These are phyloP conservation scores for Kockovaella imperatae DNA, from an alignment of 768 basidiomycete species.

Conservation along the genomic window DNA sequence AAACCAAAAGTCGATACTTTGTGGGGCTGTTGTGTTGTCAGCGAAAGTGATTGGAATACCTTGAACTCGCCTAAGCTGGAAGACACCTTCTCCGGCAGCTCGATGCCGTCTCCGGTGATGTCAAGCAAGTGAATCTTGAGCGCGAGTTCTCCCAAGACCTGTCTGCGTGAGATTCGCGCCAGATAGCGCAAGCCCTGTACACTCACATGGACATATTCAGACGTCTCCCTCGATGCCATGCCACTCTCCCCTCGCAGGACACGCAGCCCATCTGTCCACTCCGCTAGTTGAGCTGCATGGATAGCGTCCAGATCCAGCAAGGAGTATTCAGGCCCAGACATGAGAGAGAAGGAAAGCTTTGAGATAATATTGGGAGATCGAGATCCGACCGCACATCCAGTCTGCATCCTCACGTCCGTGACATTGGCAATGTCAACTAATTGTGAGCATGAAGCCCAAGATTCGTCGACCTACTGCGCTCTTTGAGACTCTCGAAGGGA, in stretches of 20 bases:
- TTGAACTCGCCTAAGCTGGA: constrained; percentile 23
- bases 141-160: constrained; percentile 37
- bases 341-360: constrained; percentile 33
- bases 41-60: background rate
- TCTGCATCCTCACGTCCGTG: constrained; percentile 16
- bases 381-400: constrained; percentile 28
- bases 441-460: background rate
- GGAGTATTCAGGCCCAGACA: constrained; percentile 24
- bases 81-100: constrained; percentile 30
- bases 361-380: constrained; percentile 26
- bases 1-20: constrained; percentile 36
- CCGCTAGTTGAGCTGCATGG: constrained; percentile 34
- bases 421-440: constrained; percentile 27
- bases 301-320: constrained; percentile 36
- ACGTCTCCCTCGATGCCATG: constrained; percentile 25
- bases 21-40: constrained; percentile 15
- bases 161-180: background rate
- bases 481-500: constrained; percentile 18
- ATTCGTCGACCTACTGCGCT: constrained; percentile 21
- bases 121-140: constrained; percentile 34
- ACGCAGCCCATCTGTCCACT: constrained; percentile 37
- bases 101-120: constrained; percentile 37
- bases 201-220: constrained; percentile 30
- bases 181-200: background rate
- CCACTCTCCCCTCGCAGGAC: constrained; percentile 29